Base-by-base conservation (phyloP, 169 alveolate genomes). In the Plasmodium adleri region DNA sequence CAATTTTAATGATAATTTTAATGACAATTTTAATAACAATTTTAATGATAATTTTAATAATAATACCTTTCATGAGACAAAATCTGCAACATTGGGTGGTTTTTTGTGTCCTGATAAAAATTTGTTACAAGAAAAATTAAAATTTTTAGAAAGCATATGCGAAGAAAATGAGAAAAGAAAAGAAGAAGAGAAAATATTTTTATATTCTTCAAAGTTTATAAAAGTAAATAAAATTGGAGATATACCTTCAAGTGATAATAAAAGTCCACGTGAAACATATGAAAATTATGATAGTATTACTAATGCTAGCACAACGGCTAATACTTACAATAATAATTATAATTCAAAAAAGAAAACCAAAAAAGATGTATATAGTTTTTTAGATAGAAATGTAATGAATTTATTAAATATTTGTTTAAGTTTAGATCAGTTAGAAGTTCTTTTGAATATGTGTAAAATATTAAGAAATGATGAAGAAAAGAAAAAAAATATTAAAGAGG, bases 111-210 rank as follows among this genome's bases (percentile, higher is more conserved):
- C 86, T 4, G 87, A 86, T 13, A 86, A 52, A 49, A 54, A 86
- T 9, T 13, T 45, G 9, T 26, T 86, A 0, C 4, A 49, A 64
- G 63, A 71, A 22, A 58, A 64, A 39, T 17, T 86, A 17, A 32
- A 20, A 9, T 3, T 49, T 47, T 32, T 86, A 64, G 72, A 86
- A 39, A 20, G 13, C n/a, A 56, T 71, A 17, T 86, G 92, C 50
- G 94, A 96, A 93, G 91, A 88, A 93, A 73, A 87, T 92, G 74
- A 94, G 93, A 90, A 93, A 93, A 63, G 71, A 74, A 47, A 43
- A 73, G 88, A 86, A 52, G 88, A 86, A 73, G 39, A 20, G 17
- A 26, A 66, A 20, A 26, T 72, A 15, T 86, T 67, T 74, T 66
- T 86, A 3, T 54, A 58, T 50, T 80, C 90, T 9, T 59, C 90